Conservation (phyloP, 305 asterid species). For the Lippia alba region DNA sequence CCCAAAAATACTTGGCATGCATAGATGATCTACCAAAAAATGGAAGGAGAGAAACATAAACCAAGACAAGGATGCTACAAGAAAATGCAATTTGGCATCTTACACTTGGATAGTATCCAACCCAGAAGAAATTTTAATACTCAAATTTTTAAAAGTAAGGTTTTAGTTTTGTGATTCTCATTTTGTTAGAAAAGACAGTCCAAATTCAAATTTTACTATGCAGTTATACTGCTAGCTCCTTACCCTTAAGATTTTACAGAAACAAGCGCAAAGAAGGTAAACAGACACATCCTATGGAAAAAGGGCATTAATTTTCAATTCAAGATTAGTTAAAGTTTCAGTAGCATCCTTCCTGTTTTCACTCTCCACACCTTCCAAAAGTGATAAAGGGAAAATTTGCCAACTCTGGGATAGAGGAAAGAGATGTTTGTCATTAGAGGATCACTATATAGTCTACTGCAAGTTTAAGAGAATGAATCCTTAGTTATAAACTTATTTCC, state of each 20-base stretch:
- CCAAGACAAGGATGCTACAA: too few species aligned
- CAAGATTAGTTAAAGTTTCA: not conserved
- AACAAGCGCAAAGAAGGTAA: conserved; percentile 27
- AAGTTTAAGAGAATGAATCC: conserved; percentile 10
- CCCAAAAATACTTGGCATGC: too few species aligned
- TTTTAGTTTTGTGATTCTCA: not conserved
- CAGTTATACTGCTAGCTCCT: not conserved
- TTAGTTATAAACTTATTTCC: conserved; percentile 3
- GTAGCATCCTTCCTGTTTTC: conserved; percentile 7
- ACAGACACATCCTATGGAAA: conserved; percentile 14
- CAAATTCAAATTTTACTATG: too few species aligned
- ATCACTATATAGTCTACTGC: not conserved
- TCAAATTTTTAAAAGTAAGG: not conserved
- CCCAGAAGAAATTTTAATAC: not conserved
- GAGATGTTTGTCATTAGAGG: not conserved
- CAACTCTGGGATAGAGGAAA: too few species aligned
- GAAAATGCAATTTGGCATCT: not conserved
- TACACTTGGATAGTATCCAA: not conserved
- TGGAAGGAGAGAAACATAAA: too few species aligned
- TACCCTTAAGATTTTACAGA: conserved; percentile 22
- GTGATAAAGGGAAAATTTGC: not conserved
- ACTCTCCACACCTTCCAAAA: not conserved
- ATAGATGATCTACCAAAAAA: too few species aligned
- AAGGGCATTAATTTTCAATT: not conserved
- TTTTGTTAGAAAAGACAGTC: not conserved